Base-by-base conservation (phyloP, 768 basidiomycete genomes). In the Strobilomyces confusus region DNA sequence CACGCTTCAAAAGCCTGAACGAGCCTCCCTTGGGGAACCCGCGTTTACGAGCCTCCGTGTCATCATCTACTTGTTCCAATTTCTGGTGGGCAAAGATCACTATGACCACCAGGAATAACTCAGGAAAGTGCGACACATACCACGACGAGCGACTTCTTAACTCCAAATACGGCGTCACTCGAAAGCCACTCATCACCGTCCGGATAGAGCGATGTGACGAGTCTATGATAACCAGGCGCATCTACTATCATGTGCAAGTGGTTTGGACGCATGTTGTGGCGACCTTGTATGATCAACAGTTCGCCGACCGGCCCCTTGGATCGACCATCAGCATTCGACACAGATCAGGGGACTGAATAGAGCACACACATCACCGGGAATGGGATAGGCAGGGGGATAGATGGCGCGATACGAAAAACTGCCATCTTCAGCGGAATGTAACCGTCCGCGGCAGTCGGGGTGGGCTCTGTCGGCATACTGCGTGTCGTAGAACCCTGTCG, bases 121-220 rank as follows among this genome's bases (percentile, higher is more conserved):
- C 8, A 5, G 20, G 30, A 44, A 30, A 47, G 36, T 8, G 19
- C 11, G n/a, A 37, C 7, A 75, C 82, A 47, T 69, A 91, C 89
- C 58, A 90, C 80, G 19, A 92, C 77, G 25, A 94, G 74, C 7
- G 86, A 89, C 44, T 79, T 78, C 69, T 89, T 89, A 22, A 89
- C 90, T 11, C 92, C 90, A 68, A 92, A 92, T 3, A 92, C 89
- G 12, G 80, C 76, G 63, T 93, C 91, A 54, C 82, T 89, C 7
- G 69, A 69, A 22, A 92, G 55, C 61, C 80, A 92, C 3, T 73
- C 66, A 58, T 90, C 87, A 5, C 81, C 84, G 51, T 86, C 80
- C 14, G 86, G 83, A 66, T 88, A 94, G 11, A 92, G 66, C 1
- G 90, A 82, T 0, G 90, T 92, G 17, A 77, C 72, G 20, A 94